Evolutionary conservation across 2,329 filamentous ascomycete genomes (phyloP), one percentile per base, ranked within the genome.

Genomic region (Diplodia sapinea): DNA sequence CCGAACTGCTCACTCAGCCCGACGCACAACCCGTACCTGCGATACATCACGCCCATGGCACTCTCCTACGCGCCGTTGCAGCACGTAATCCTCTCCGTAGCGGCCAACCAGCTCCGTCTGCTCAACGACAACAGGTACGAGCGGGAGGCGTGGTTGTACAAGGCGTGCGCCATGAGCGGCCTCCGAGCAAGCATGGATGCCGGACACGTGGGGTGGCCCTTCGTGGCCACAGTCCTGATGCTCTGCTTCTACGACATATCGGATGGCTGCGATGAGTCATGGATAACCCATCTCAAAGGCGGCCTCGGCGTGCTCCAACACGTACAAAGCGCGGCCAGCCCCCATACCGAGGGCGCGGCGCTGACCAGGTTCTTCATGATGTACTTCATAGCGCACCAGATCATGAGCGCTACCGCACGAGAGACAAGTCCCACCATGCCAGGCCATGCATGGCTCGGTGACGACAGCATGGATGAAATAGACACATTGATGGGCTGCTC

Each of bases 201-300:
- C 4, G 69, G 64, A 2, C 59, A 51, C 17, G 64, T 72, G 23
- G 70, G 70, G 57, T 73, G 73, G 70, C 72, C 70, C 1, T 69
- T 71, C 4, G 69, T 77, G 11, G 75, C 76, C 15, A 73, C 75
- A 1, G 71, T 77, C 23, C 59, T 78, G 38, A 78, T 78, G 76
- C 70, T 78, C 23, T 78, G 76, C 68, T 78, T 77, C 65, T 73
- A 75, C 56, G 76, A 77, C 70, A 77, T 78, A 38, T 74, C 75
- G 1, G 75, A 77, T 52, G 75, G 73, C 11, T 77, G 75, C 62
- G 70, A 70, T 3, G 70, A 74, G 36, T 76, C 75, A 0, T 78
- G 76, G 76, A 72, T 73, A 9, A 76, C 72, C 0, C 76, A 78
- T 68, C 70, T 77, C 43, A 74, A 71, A 11, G 73, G 73, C 8